A percentile compares a stretch with the other conserved stretches of the same genome.
phyloP scores from a whole-genome alignment of 2,329 filamentous ascomycete genomes.

The Monilinia aucupariae region DNA sequence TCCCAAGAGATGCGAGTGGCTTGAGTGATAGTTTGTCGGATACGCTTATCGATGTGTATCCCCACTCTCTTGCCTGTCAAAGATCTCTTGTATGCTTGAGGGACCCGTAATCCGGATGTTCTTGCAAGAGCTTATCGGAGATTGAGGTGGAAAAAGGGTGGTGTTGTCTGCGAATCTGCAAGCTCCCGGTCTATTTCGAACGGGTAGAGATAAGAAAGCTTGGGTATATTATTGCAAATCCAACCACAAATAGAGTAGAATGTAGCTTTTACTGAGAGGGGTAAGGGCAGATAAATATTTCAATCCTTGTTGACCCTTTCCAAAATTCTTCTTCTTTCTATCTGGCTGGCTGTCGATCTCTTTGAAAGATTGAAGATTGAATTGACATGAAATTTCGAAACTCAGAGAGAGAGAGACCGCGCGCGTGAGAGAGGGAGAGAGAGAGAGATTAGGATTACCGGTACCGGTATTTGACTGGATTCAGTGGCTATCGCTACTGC shows the following conservation, averaged over 20 bases:
- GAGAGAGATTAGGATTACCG: not conserved
- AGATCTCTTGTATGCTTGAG: slow-evolving; percentile 11
- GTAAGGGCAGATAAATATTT: not conserved
- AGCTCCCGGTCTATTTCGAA: slow-evolving; percentile 12
- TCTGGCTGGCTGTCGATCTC: not conserved
- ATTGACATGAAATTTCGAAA: not conserved
- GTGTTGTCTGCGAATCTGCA: slow-evolving; percentile 17
- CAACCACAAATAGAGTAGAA: slow-evolving; percentile 12
- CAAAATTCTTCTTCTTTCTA: not conserved
- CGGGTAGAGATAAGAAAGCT: slow-evolving; percentile 19
- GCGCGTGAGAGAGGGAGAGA: not conserved
- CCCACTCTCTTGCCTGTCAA: slow-evolving; percentile 12
- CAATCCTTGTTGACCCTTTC: not conserved
- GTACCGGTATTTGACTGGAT: slow-evolving; percentile 1
- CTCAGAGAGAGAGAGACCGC: not conserved
- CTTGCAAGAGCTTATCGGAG: slow-evolving; percentile 15
- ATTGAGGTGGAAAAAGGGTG: slow-evolving; percentile 13
- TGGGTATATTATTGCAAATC: not conserved
- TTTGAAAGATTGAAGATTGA: not conserved
- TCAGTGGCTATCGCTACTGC: slow-evolving; percentile 28
- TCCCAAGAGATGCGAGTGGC: slow-evolving; percentile 9
- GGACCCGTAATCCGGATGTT: not conserved
- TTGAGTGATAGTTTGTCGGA: not conserved
- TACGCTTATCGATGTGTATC: slow-evolving; percentile 11
- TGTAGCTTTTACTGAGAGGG: slow-evolving; percentile 2